Evolutionary conservation across 1,284 basidiomycete genomes (phyloP).

Genomic region (Ganoderma lucidum): DNA sequence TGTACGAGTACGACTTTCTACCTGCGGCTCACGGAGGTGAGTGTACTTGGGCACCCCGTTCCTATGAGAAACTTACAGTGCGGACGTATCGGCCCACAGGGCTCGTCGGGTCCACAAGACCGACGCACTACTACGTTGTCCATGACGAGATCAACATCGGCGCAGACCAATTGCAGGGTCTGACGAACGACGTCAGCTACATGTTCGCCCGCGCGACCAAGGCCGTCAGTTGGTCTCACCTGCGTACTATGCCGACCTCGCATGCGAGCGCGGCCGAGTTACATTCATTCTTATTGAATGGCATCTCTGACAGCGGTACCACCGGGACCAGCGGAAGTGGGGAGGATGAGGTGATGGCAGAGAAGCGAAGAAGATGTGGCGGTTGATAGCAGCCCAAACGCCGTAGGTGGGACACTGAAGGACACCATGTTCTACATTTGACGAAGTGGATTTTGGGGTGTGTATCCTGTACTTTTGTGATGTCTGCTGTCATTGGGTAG

Average conservation of each 20-base stretch:
- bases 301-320: conserved; percentile 46
- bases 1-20: conserved; percentile 85
- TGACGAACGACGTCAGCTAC: conserved; percentile 70
- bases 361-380: conserved; percentile 66
- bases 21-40: conserved; percentile 68
- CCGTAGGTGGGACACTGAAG: conserved; percentile 61
- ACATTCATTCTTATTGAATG: conserved; percentile 72
- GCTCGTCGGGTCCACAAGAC: conserved; percentile 62
- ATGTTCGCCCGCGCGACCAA: conserved; percentile 84
- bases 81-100: conserved; percentile 22
- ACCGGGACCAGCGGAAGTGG: conserved; percentile 7
- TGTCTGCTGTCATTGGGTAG: not conserved
- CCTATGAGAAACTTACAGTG: not conserved
- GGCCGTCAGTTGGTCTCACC: conserved; percentile 82
- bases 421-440: conserved; percentile 80
- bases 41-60: not conserved
- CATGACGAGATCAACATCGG: conserved; percentile 76
- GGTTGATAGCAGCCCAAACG: conserved; percentile 42
- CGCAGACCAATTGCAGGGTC: conserved; percentile 69
- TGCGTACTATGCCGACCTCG: conserved; percentile 79
- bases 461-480: not conserved
- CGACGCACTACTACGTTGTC: conserved; percentile 82
- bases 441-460: conserved; percentile 27
- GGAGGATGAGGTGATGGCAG: conserved; percentile 61
- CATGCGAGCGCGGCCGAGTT: conserved; percentile 80